These are phyloP conservation scores for Lachnellula arida DNA, from an alignment of 2,329 filamentous ascomycete genomes.

Conservation along the genomic window DNA sequence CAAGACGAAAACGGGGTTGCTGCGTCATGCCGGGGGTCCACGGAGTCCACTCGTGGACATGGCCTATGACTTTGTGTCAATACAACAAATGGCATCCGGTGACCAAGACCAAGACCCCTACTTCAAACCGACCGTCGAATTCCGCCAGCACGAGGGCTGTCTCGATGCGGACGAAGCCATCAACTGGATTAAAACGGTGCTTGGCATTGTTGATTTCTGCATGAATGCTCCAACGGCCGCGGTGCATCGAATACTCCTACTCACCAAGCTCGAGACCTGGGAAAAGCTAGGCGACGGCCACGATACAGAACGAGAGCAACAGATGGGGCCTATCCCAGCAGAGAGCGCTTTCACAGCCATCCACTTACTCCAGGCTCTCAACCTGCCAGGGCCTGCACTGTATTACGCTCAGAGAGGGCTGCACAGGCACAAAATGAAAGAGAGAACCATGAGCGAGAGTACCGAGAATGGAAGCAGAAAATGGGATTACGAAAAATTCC, in stretches of 20 bases:
- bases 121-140: slow-evolving; percentile 23
- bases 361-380: slow-evolving; percentile 9
- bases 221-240: background rate
- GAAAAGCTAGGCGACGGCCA: slow-evolving; percentile 5
- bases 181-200: slow-evolving; percentile 18
- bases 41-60: background rate
- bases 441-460: background rate
- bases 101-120: background rate
- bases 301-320: slow-evolving; percentile 7
- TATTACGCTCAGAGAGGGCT: background rate
- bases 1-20: background rate
- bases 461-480: background rate
- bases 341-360: slow-evolving; percentile 11
- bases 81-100: background rate
- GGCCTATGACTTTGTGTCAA: background rate
- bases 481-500: background rate
- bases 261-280: background rate
- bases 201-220: slow-evolving; percentile 18
- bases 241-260: background rate
- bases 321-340: slow-evolving; percentile 12
- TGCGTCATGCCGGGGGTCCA: background rate
- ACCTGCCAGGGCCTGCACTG: slow-evolving; percentile 1
- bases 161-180: slow-evolving; percentile 12
- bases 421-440: background rate
- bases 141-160: slow-evolving; percentile 23